Evolutionary conservation across 208 protist genomes (phyloP).

Genomic region (Leishmania lainsoni): DNA sequence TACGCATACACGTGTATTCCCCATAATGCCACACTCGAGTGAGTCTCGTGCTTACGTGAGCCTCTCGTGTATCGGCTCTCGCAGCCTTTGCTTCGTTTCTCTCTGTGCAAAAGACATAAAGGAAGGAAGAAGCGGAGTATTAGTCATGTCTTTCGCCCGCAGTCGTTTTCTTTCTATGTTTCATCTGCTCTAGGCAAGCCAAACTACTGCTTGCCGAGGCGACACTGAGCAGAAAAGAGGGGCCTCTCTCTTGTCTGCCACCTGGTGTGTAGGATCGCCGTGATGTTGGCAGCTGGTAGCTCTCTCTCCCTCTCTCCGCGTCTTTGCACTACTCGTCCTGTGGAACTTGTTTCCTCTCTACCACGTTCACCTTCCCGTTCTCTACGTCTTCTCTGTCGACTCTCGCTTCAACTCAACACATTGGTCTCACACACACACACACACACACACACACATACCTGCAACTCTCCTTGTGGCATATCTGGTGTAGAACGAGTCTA

Average conservation of each 20-base stretch:
- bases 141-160: not conserved
- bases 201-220: not conserved
- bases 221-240: not conserved
- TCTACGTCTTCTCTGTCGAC: not conserved
- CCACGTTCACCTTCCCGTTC: not conserved
- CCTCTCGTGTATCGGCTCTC: not conserved
- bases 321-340: not conserved
- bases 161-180: not conserved
- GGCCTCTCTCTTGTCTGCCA: not conserved
- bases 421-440: not conserved
- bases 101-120: not conserved
- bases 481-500: not conserved
- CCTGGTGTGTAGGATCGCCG: not conserved
- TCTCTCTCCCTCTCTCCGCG: not conserved
- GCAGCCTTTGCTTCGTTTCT: not conserved
- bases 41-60: not conserved
- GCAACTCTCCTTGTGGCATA: not conserved
- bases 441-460: not conserved
- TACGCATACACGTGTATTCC: not conserved
- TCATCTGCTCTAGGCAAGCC: not conserved
- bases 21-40: not conserved
- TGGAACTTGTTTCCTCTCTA: not conserved
- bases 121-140: not conserved
- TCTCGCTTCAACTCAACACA: not conserved
- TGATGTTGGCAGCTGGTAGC: not conserved